Evolutionary conservation across 768 basidiomycete species (phyloP).

Genomic region (Hemileccinum impolitum): DNA sequence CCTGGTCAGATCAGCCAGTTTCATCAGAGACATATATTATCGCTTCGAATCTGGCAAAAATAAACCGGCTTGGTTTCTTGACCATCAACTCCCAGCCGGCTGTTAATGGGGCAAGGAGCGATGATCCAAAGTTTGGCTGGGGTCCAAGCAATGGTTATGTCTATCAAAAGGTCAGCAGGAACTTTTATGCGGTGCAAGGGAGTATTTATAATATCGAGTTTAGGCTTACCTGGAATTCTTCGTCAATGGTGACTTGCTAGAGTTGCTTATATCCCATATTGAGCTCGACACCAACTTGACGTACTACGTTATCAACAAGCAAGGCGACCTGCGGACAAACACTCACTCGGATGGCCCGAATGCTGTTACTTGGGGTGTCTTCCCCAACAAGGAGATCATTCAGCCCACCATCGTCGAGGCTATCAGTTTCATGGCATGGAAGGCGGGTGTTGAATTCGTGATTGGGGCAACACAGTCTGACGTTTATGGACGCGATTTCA

Average conservation of each 20-base stretch:
- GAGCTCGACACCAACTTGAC: constrained; percentile 87
- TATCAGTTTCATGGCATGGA: constrained; percentile 98
- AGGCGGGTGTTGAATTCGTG: constrained; percentile 44
- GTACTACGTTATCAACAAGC: constrained; percentile 96
- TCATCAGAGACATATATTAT: constrained; percentile 83
- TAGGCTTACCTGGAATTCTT: constrained; percentile 98
- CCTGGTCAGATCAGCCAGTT: constrained; percentile 93
- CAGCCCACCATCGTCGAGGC: constrained; percentile 97
- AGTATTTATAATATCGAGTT: not conserved
- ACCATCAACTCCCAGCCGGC: constrained; percentile 98
- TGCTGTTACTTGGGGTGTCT: constrained; percentile 98
- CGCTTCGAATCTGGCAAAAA: constrained; percentile 67
- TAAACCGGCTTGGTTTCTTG: constrained; percentile 91
- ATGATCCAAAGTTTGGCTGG: constrained; percentile 88
- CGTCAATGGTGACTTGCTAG: constrained; percentile 71
- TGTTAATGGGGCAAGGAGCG: constrained; percentile 83
- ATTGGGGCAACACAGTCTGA: not conserved
- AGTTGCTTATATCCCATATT: constrained; percentile 72
- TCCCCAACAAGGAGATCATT: constrained; percentile 94
- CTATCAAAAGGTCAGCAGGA: constrained; percentile 79
- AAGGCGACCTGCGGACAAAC: constrained; percentile 93
- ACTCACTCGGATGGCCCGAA: constrained; percentile 94
- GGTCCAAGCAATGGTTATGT: constrained; percentile 92
- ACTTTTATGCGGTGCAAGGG: not conserved
- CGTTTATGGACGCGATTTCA: constrained; percentile 28